Base-by-base conservation (phyloP, 345 rosid genomes). In the Carallia pectinifolia region DNA sequence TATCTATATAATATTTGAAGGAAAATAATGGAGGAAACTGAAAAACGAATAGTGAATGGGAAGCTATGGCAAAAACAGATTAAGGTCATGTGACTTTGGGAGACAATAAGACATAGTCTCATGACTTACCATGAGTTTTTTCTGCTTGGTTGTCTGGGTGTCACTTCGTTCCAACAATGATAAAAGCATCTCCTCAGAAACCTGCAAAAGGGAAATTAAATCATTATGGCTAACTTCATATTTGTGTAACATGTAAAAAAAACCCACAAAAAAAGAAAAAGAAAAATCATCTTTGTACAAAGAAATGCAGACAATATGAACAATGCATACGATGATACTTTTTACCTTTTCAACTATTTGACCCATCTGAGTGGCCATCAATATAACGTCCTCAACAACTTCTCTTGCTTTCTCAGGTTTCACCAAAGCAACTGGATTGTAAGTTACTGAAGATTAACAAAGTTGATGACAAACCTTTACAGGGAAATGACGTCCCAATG, bases 321-420 rank as follows among this genome's bases (percentile, higher is more conserved):
- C 2, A 16, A 52, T 6, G n/a, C 47, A 40, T 2, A 40, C 15
- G 9, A 40, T 10, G 15, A 54, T n/a, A 48, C 36, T 58, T 48
- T 34, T 64, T 79, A 87, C 98, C 96, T 94, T 94, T 77, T 94
- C 97, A 72, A 61, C 95, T 16, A 94, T 88, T 84, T 94, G 98
- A 69, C 97, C 97, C 89, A 74, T 87, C 70, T 91, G 95, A 71
- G 97, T 90, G 79, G 97, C 89, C 79, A 96, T 83, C 65, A 94
- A 82, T 67, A 91, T 65, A 61, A 90, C 91, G 79, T 94, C 98
- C 79, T 94, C n/a, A n/a, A n/a, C 97, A 66, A 94, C 98, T 44
- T 95, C 85, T 75, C 91, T 90, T 55, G 96, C 97, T 80, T 94
- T 94, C 81, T 94, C 97, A 79, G 98, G 98, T 82, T 94, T 94